phyloP scores from a whole-genome alignment of 2,329 filamentous ascomycete species.

The Mycocentrospora acerina region DNA sequence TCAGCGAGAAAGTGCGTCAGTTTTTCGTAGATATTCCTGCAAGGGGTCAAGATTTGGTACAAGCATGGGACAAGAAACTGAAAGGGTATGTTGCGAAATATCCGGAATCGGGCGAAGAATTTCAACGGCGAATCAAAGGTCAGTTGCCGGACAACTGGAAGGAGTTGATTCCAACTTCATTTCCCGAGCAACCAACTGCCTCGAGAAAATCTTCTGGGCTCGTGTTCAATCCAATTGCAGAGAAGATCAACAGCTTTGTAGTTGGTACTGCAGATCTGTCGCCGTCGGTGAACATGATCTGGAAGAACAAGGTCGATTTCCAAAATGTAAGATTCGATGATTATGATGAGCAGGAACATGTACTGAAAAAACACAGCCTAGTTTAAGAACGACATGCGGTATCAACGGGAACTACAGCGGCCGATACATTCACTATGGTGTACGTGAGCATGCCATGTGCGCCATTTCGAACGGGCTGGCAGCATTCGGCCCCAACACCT shows the following conservation, averaged over 20 bases:
- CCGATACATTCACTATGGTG: slow-evolving; percentile 51
- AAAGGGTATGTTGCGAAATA: slow-evolving; percentile 48
- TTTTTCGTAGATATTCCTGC: slow-evolving; percentile 56
- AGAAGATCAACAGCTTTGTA: slow-evolving; percentile 92
- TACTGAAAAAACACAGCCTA: slow-evolving; percentile 25
- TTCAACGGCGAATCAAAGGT: slow-evolving; percentile 52
- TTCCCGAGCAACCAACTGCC: slow-evolving; percentile 52
- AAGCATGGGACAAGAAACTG: slow-evolving; percentile 53
- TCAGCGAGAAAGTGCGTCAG: slow-evolving; percentile 49
- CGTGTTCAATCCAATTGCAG: slow-evolving; percentile 58
- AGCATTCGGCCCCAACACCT: slow-evolving; percentile 50
- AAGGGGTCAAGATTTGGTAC: slow-evolving; percentile 50
- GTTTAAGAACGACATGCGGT: slow-evolving; percentile 44
- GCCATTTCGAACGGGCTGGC: slow-evolving; percentile 57
- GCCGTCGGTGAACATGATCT: slow-evolving; percentile 57
- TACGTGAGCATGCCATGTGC: slow-evolving; percentile 43
- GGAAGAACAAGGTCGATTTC: slow-evolving; percentile 55
- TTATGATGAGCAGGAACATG: not conserved
- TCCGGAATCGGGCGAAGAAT: slow-evolving; percentile 54
- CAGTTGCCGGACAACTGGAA: slow-evolving; percentile 52
- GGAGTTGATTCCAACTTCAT: slow-evolving; percentile 52
- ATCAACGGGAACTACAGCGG: slow-evolving; percentile 58
- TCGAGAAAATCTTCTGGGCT: slow-evolving; percentile 55
- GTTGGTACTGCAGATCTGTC: slow-evolving; percentile 64
- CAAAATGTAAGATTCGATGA: slow-evolving; percentile 46